Evolutionary conservation across 192 early-diverging fungal species (phyloP).

Genomic region (Irineochytrium annulatum): DNA sequence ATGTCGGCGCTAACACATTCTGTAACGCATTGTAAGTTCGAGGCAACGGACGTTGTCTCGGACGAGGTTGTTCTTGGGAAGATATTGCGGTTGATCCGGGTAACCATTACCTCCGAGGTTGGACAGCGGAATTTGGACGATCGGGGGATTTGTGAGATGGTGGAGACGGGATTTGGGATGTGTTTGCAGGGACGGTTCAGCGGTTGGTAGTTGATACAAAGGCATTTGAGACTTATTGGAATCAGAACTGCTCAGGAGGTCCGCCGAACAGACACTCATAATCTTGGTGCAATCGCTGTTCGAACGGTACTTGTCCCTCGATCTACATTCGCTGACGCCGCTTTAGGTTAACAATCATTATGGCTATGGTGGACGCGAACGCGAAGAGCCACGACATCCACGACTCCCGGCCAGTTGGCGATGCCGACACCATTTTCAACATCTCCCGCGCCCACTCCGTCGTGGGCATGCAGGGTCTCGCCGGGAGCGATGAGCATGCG

Average conservation of each 20-base stretch:
- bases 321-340: too few species aligned
- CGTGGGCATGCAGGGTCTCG: neutral
- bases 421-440: neutral
- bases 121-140: conserved; percentile 77
- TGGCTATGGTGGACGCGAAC: too few species aligned
- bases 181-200: conserved; percentile 89
- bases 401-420: neutral
- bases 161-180: conserved; percentile 96
- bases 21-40: conserved; percentile 94
- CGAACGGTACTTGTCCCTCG: conserved; percentile 49
- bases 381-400: too few species aligned
- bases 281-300: conserved; percentile 71
- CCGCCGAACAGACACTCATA: conserved; percentile 76
- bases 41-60: conserved; percentile 85
- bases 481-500: neutral
- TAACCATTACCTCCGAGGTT: conserved; percentile 58
- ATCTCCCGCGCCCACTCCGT: neutral
- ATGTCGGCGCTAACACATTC: conserved; percentile 72
- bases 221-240: neutral
- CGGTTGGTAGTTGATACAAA: conserved; percentile 33
- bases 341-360: neutral
- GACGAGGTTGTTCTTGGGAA: conserved; percentile 92
- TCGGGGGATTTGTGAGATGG: conserved; percentile 93
- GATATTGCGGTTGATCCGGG: conserved; percentile 79
- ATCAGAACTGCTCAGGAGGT: conserved; percentile 67